Base-by-base conservation (phyloP, 2,329 filamentous ascomycete genomes). In the Colletotrichum godetiae region DNA sequence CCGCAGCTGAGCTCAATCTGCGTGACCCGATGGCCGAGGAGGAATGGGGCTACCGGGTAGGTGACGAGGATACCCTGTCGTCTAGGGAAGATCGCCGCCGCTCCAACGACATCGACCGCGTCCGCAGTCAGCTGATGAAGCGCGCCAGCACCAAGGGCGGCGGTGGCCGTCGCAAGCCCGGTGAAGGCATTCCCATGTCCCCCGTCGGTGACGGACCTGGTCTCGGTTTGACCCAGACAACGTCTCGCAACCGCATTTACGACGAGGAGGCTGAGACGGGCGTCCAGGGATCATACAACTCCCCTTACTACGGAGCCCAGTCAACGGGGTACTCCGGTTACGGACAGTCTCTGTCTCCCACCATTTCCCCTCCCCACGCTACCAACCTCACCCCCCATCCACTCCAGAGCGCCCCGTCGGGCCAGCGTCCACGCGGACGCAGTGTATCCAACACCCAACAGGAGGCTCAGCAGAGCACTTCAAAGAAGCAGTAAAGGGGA, bases 111-210 rank as follows among this genome's bases (percentile, higher is more conserved):
- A 80, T 82, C 59, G 82, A 85, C 64, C 77, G 76, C n/a, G 75
- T 85, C 55, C 82, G 82, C 72, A 80, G 76, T 53, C 79, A 82
- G 60, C 79, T 82, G 31, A 75, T 80, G 66, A 84, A 84, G 78
- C 81, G 83, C 56, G 83, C 85, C 63, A 88, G 86, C 76, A 76
- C 74, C 35, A 86, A 85, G 71, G 83, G 84, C 33, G 87, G 87
- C 31, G 83, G 85, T 31, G 87, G 87, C 52, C 86, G 86, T 42
- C 85, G 87, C 76, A 86, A 83, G 78, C 85, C 86, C 10, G 87
- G 87, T 67, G 86, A 88, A 59, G 82, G 81, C 1, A 76, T 86
- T 10, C 83, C 85, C 10, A 76, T 80, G 4, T 78, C 81, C 37
- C 79, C 79, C 2, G 37, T 79, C 8, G 63, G 79, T 76, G 71